Evolutionary conservation across 257 asterid species (phyloP).

Genomic region (Catharanthus roseus): DNA sequence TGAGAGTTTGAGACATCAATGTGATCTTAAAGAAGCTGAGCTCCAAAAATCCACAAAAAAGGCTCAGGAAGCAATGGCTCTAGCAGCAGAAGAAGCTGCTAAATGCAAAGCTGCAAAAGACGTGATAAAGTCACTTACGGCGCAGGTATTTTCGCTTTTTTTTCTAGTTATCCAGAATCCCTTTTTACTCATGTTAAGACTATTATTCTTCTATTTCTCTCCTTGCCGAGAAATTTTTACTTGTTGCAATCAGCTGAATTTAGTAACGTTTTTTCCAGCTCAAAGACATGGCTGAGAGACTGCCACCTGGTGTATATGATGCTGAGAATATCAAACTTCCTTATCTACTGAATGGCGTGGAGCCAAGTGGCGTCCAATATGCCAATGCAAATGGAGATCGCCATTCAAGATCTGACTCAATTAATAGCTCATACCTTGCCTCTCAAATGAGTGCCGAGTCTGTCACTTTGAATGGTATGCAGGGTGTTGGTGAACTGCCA

Average conservation of each 20-base stretch:
- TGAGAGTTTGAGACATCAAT: constrained; percentile 60
- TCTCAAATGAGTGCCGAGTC: constrained; percentile 42
- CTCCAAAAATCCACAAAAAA: constrained; percentile 65
- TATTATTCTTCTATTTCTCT: neutral
- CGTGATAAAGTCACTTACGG: constrained; percentile 82
- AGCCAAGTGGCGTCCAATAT: constrained; percentile 44
- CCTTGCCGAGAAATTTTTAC: neutral
- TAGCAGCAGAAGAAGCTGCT: constrained; percentile 87
- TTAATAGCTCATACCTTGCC: constrained; percentile 30
- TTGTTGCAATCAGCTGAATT: neutral
- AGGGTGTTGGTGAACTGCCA: constrained; percentile 20
- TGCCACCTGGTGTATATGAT: constrained; percentile 80
- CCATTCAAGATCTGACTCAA: constrained; percentile 40
- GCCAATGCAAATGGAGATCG: constrained; percentile 45
- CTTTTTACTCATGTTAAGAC: neutral
- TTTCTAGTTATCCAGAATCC: neutral
- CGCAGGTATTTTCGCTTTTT: constrained; percentile 49
- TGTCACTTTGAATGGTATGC: constrained; percentile 27
- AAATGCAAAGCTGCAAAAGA: constrained; percentile 95
- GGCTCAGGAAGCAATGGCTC: constrained; percentile 72
- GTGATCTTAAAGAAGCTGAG: constrained; percentile 74
- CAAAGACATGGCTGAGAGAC: constrained; percentile 88
- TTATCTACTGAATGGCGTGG: constrained; percentile 60
- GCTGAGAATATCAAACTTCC: constrained; percentile 59
- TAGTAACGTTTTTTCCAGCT: constrained; percentile 40